Base-by-base conservation (phyloP, 345 rosid genomes). In the Triadica sebifera region DNA sequence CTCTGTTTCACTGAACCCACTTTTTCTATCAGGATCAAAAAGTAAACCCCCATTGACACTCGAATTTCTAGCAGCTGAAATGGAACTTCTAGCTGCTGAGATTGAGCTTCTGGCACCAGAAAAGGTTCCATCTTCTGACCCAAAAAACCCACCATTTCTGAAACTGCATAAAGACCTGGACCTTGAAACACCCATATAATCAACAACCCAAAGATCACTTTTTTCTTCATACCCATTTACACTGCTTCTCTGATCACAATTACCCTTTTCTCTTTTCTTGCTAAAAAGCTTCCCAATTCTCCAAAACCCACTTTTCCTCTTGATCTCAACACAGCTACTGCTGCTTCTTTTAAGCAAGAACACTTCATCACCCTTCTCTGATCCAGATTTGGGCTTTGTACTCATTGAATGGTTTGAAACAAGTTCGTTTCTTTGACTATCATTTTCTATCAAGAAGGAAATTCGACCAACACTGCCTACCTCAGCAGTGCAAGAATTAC, bases 121-220 rank as follows among this genome's bases (percentile, higher is more conserved):
- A 69, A 76, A 77, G 46, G 82, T 81, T 16, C 93, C 96, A 63
- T 86, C 96, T 75, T 90, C 99, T 0, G 97, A 92, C 38, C 89
- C 88, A 24, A 86, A 89, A 25, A 82, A 79, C n/a, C 84, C 92
- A 56, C 84, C 85, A 1, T 92, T 96, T 37, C 97, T 83, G 71
- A 93, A 95, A 67, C 97, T 93, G 79, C 94, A 89, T 9, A 95
- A 84, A 60, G 99, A 95, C 81, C 99, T 95, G 37, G 94, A 93
- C 78, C 99, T 89, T 17, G 96, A 91, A 25, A 91, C 97, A 0
- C 88, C 88, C 63, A 84, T 38, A 69, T 87, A 85, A 77, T 93
- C 97, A 69, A 90, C 89, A 62, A 84, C 91, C 97, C 98, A 92
- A 41, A 91, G 70, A 80, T 92, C 89, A 71, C 89, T 87, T 72